phyloP scores from a whole-genome alignment of 495 filamentous ascomycete species.

The Schizothecium vesticola region DNA sequence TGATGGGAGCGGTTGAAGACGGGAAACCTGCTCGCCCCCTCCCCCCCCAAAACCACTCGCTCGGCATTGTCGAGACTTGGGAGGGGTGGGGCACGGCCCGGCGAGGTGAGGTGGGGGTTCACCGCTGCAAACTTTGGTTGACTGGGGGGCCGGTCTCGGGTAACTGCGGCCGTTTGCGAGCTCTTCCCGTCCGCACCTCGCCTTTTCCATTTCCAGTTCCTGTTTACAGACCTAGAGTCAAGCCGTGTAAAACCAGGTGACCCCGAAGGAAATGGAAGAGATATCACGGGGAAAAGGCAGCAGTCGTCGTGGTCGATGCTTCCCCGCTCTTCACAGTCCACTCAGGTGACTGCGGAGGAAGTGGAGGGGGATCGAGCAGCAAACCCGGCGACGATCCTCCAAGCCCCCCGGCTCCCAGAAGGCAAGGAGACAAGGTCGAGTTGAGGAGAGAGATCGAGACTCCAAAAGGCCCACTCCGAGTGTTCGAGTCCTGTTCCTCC shows the following conservation, averaged over 20 bases:
- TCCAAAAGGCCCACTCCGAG: not conserved
- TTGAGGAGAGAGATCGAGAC: not conserved
- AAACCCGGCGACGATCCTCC: not conserved
- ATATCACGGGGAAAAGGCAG: not conserved
- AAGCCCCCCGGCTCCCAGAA: not conserved
- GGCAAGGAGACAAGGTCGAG: not conserved
- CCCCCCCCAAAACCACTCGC: not conserved
- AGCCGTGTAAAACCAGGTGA: not conserved
- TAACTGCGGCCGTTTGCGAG: slow-evolving; percentile 11
- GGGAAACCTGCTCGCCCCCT: not conserved
- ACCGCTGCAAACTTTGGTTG: slow-evolving; percentile 7
- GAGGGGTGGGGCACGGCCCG: not conserved
- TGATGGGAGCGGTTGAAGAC: not conserved
- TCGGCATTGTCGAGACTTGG: not conserved
- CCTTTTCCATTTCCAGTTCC: not conserved
- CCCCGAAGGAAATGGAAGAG: not conserved
- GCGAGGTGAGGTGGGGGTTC: slow-evolving; percentile 2
- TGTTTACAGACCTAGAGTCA: not conserved
- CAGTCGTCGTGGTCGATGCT: not conserved
- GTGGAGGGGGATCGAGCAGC: not conserved
- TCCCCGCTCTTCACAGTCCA: not conserved
- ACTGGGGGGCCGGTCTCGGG: slow-evolving; percentile 11
- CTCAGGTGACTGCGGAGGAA: not conserved
- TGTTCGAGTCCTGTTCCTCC: not conserved
- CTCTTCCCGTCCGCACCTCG: not conserved